Evolutionary conservation across 441 rosid genomes (phyloP).

Genomic region (Arabidopsis hybrid): DNA sequence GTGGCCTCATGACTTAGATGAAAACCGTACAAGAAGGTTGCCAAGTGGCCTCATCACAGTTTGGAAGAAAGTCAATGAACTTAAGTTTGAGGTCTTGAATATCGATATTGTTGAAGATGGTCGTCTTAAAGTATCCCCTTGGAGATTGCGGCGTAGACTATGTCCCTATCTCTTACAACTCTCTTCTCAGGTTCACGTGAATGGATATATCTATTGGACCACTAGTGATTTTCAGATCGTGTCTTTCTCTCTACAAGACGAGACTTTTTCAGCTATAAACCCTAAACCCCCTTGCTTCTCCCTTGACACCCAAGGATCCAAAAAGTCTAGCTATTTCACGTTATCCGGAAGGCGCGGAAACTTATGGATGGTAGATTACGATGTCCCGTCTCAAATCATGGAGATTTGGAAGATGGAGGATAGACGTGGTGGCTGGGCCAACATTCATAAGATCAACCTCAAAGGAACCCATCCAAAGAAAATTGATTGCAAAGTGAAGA

Average conservation of each 20-base stretch:
- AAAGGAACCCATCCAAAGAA: not conserved
- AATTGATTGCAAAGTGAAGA: not conserved
- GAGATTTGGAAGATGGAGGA: too few species aligned
- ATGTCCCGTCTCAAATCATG: too few species aligned
- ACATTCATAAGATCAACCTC: too few species aligned
- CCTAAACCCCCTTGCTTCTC: too few species aligned
- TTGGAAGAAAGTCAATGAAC: not conserved
- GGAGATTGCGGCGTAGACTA: not conserved
- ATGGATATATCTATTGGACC: constrained; percentile 11
- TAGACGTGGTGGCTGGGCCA: too few species aligned
- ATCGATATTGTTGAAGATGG: too few species aligned
- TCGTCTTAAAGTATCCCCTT: not conserved
- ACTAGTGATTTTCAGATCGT: constrained; percentile 8
- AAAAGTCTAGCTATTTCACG: too few species aligned
- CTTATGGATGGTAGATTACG: too few species aligned
- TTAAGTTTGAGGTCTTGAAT: not conserved
- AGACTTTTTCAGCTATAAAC: too few species aligned
- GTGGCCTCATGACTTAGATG: constrained; percentile 3
- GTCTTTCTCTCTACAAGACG: constrained; percentile 4
- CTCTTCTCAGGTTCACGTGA: constrained; percentile 21
- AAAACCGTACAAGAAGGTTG: constrained; percentile 14
- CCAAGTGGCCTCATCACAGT: constrained; percentile 2
- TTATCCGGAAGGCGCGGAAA: too few species aligned
- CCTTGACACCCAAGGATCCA: too few species aligned
- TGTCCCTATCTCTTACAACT: constrained; percentile 5